A percentile compares a stretch with the other conserved stretches of the same genome.
Conservation (phyloP, 768 basidiomycete genomes). For the Mycena rosella region DNA sequence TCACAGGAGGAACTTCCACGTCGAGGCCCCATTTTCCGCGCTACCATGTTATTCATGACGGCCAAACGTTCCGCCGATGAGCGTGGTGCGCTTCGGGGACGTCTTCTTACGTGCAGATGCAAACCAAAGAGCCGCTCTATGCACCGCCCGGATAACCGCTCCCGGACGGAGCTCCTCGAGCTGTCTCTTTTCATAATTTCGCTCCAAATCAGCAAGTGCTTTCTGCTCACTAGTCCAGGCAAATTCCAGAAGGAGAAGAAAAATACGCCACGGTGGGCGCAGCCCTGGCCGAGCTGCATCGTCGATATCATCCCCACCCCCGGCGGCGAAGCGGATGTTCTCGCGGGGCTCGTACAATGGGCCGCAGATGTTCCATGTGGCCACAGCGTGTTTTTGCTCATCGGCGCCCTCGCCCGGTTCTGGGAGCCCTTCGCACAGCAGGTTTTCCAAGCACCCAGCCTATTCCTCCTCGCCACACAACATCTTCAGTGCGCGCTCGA, state of each 20-base stretch:
- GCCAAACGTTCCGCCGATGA: constrained; percentile 6
- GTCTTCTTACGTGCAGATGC: neutral
- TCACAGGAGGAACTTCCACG: constrained; percentile 7
- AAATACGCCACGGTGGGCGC: neutral
- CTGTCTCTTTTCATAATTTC: neutral
- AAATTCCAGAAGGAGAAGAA: neutral
- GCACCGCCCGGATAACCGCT: too few relatives aligned
- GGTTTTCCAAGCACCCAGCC: neutral
- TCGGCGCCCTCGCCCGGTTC: constrained; percentile 10
- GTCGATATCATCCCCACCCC: neutral
- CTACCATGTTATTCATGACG: constrained; percentile 13
- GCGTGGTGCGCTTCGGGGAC: constrained; percentile 2
- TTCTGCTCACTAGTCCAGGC: neutral
- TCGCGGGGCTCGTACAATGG: constrained; percentile 2
- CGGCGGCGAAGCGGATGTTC: neutral
- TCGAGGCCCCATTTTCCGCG: constrained; percentile 15
- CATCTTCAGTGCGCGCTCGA: constrained; percentile 5
- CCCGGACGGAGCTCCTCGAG: neutral
- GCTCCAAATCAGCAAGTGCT: neutral
- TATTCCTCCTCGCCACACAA: neutral
- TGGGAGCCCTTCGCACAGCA: constrained; percentile 3
- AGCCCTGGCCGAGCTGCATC: neutral
- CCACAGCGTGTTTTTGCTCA: constrained; percentile 7
- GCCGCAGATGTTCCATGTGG: neutral
- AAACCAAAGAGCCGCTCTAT: too few relatives aligned